Evolutionary conservation across 2,329 filamentous ascomycete species (phyloP).

Genomic region (Xylaria sp.): DNA sequence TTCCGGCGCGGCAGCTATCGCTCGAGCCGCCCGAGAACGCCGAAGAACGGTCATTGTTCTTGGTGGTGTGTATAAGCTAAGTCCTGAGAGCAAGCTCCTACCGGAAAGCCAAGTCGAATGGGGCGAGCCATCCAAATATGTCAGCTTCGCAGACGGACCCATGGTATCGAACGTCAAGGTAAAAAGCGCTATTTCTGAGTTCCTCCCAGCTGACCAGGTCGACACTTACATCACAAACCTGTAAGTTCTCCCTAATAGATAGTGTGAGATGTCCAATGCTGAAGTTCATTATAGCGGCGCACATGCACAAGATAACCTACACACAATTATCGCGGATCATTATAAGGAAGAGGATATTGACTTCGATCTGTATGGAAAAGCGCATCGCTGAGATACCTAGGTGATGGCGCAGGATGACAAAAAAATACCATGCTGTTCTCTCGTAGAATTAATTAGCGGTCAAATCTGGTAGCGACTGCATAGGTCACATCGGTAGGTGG

Average conservation of each 20-base stretch:
- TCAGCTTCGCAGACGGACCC: conserved; percentile 80
- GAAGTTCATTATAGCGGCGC: conserved; percentile 45
- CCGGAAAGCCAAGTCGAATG: conserved; percentile 86
- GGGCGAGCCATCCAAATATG: conserved; percentile 80
- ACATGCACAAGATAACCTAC: conserved; percentile 71
- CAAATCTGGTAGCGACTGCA: neutral
- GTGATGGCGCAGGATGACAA: conserved; percentile 10
- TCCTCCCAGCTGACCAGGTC: conserved; percentile 79
- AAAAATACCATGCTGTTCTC: conserved; percentile 7
- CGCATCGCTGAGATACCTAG: conserved; percentile 24
- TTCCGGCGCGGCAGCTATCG: conserved; percentile 84
- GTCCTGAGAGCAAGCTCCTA: conserved; percentile 87
- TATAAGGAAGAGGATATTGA: conserved; percentile 79
- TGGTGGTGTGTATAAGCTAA: conserved; percentile 92
- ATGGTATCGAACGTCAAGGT: conserved; percentile 82
- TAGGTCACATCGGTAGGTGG: conserved; percentile 8
- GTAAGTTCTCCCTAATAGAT: conserved; percentile 58
- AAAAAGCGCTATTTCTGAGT: conserved; percentile 82
- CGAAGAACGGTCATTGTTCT: conserved; percentile 88
- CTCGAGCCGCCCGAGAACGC: conserved; percentile 83
- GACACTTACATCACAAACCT: conserved; percentile 88
- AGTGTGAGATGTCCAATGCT: conserved; percentile 1
- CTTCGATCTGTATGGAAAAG: conserved; percentile 60
- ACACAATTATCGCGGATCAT: conserved; percentile 77
- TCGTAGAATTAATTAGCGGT: conserved; percentile 4